These are phyloP conservation scores for Neurospora tetrasperma DNA, from an alignment of 495 filamentous ascomycete genomes.

Conservation along the genomic window DNA sequence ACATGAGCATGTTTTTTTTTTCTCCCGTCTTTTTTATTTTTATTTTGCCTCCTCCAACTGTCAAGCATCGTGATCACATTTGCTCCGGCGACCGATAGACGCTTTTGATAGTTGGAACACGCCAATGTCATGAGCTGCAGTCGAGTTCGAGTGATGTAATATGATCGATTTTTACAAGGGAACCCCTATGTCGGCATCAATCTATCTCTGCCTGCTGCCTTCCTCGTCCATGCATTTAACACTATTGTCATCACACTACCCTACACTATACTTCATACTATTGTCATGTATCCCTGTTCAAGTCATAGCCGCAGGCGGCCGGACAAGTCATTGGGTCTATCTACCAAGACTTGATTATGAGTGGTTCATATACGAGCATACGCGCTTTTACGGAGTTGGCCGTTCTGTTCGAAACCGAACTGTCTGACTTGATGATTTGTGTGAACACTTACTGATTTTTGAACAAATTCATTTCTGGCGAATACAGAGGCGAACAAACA, in stretches of 20 bases:
- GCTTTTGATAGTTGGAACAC: neutral
- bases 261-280: neutral
- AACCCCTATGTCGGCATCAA: neutral
- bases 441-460: neutral
- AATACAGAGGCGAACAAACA: constrained; percentile 43
- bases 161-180: neutral
- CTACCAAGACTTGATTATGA: neutral
- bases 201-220: neutral
- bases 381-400: neutral
- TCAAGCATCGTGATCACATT: neutral
- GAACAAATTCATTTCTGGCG: neutral
- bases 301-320: neutral
- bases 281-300: neutral
- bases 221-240: neutral
- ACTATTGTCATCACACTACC: neutral
- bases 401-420: neutral
- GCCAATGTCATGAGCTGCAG: neutral
- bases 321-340: neutral
- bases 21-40: too few relatives aligned
- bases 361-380: neutral
- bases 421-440: neutral
- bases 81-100: neutral
- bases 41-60: neutral
- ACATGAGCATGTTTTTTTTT: neutral
- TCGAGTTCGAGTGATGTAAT: neutral